Evolutionary conservation across 495 filamentous ascomycete genomes (phyloP).

Genomic region (Chaetomium fimeti): DNA sequence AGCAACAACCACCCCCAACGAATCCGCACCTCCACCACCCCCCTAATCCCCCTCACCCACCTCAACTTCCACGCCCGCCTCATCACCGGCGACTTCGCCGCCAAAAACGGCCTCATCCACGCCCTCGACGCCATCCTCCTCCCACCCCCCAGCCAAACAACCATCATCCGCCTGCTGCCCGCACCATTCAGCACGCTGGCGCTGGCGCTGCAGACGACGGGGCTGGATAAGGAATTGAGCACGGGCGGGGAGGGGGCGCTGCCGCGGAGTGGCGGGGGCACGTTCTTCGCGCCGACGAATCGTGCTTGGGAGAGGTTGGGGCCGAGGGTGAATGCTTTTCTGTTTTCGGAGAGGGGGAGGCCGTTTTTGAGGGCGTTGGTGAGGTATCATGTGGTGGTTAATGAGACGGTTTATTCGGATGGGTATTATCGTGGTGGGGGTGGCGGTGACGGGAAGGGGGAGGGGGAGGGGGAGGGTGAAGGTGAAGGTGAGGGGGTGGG

Average conservation of each 20-base stretch:
- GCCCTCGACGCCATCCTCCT: constrained; percentile 67
- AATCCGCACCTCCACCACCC: constrained; percentile 48
- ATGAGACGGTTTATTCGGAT: constrained; percentile 80
- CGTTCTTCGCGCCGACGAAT: constrained; percentile 76
- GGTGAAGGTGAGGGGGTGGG: constrained; percentile 4
- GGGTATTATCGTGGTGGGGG: constrained; percentile 55
- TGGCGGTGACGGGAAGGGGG: constrained; percentile 26
- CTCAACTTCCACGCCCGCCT: constrained; percentile 74
- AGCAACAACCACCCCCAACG: constrained; percentile 58
- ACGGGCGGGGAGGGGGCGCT: not conserved
- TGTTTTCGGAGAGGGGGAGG: constrained; percentile 68
- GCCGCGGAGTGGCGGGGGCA: constrained; percentile 45
- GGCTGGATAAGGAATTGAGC: constrained; percentile 45
- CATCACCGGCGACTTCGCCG: constrained; percentile 57
- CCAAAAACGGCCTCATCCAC: constrained; percentile 78
- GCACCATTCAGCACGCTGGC: constrained; percentile 71
- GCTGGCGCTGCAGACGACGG: constrained; percentile 68
- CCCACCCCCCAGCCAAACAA: constrained; percentile 62
- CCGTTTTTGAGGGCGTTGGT: constrained; percentile 72
- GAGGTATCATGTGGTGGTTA: constrained; percentile 72
- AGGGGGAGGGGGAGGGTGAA: constrained; percentile 22
- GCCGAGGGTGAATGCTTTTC: constrained; percentile 65
- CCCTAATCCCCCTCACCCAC: constrained; percentile 54
- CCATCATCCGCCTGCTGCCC: constrained; percentile 66
- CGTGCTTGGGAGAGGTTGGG: constrained; percentile 70